Percentiles rank a stretch among this genome's conserved stretches.
phyloP scores from a whole-genome alignment of 2,329 filamentous ascomycete species.

The Phaeosphaeria sp. region DNA sequence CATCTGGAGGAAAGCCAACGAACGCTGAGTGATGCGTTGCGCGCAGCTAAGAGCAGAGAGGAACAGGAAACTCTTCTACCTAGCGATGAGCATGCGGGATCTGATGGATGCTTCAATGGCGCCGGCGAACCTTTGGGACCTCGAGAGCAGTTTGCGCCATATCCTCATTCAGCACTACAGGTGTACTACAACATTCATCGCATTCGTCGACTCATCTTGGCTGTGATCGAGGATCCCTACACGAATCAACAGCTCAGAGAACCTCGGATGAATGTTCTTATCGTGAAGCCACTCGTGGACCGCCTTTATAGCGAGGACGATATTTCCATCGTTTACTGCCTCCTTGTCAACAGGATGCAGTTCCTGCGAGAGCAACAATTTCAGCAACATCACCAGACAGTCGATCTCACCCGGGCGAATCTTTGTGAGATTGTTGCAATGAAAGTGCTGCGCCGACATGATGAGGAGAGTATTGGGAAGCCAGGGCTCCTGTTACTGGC shows the following conservation, averaged over 20 bases:
- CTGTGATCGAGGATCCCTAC: constrained; percentile 66
- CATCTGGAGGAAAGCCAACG: constrained; percentile 40
- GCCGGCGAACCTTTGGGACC: constrained; percentile 42
- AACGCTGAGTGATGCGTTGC: constrained; percentile 46
- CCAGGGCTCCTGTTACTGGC: constrained; percentile 75
- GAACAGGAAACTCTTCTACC: constrained; percentile 57
- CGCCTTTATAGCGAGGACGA: constrained; percentile 81
- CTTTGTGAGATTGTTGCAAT: constrained; percentile 82
- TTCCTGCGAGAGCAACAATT: constrained; percentile 80
- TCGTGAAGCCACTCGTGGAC: constrained; percentile 83
- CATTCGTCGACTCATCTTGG: constrained; percentile 51
- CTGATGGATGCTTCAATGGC: constrained; percentile 54
- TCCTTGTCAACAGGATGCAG: constrained; percentile 81
- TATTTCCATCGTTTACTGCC: constrained; percentile 83
- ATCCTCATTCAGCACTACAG: constrained; percentile 68
- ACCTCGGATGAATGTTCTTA: constrained; percentile 79
- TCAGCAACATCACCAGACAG: constrained; percentile 79
- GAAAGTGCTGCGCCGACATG: constrained; percentile 77
- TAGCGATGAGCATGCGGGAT: constrained; percentile 53
- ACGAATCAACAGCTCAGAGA: constrained; percentile 80
- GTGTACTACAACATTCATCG: constrained; percentile 82
- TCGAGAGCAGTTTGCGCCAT: constrained; percentile 54
- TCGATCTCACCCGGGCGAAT: constrained; percentile 77
- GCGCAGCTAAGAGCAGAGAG: constrained; percentile 52
- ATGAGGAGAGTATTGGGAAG: constrained; percentile 76